Evolutionary conservation across 148 eudicot species (phyloP).

Genomic region (Chenopodium album): DNA sequence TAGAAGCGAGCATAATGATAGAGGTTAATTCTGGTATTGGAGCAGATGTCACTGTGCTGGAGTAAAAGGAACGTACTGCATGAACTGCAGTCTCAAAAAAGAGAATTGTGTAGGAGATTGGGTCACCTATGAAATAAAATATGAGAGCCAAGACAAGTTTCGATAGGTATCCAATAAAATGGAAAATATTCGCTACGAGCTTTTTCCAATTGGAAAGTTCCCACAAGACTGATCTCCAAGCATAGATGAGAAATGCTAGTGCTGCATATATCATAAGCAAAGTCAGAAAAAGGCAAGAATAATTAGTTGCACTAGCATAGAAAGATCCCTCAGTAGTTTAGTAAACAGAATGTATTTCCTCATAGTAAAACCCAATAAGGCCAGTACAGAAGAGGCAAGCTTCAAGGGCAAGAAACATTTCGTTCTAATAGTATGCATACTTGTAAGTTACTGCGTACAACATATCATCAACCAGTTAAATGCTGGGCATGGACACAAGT

Average conservation of each 20-base stretch:
- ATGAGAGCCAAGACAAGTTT: constrained; percentile 46
- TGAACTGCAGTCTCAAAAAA: constrained; percentile 49
- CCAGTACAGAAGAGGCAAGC: not conserved
- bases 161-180: constrained; percentile 42
- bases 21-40: constrained; percentile 63
- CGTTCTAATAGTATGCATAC: not conserved
- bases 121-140: constrained; percentile 61
- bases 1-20: constrained; percentile 53
- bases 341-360: not conserved
- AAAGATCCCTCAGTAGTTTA: not conserved
- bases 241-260: constrained; percentile 53
- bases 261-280: constrained; percentile 44
- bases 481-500: not conserved
- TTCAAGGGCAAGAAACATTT: not conserved
- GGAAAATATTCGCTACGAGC: constrained; percentile 26
- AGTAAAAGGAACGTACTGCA: constrained; percentile 55
- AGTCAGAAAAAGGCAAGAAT: constrained; percentile 6
- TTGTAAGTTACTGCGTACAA: not conserved
- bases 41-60: constrained; percentile 53
- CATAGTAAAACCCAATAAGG: not conserved
- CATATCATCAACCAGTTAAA: not conserved
- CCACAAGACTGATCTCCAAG: constrained; percentile 87
- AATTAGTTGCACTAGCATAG: not conserved
- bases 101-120: constrained; percentile 45
- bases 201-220: constrained; percentile 75